Evolutionary conservation across 768 basidiomycete genomes (phyloP), one percentile per base, ranked within the genome.

Genomic region (Scleroderma bovista): DNA sequence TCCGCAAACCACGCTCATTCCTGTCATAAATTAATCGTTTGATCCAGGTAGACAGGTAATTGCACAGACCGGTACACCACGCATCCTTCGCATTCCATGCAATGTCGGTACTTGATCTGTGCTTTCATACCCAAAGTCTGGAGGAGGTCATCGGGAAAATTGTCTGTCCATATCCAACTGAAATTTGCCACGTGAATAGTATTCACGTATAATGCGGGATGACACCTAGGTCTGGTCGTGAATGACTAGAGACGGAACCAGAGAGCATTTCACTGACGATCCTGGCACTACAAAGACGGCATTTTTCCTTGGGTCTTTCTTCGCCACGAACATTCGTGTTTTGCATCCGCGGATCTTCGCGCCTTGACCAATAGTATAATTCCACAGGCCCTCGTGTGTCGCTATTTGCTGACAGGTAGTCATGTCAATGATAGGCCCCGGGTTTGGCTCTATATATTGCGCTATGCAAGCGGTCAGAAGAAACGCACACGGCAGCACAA

Each of bases 291-390:
- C 78, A 45, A 83, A 78, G n/a, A 97, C 75, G 13, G 73, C 74
- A 61, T 95, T 91, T 12, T 57, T 66, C 11, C 63, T 57, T 2
- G 66, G 53, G 53, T 92, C 83, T 63, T 97, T 98, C 33, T 68
- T 64, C 0, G 80, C 80, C 5, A 96, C 88, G 54, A 83, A 94
- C 72, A 85, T 76, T 60, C 75, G 78, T 44, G 76, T 60, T 1
- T 69, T 64, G 70, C 82, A 71, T 2, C 92, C 89, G 1, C 68
- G 61, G 19, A 95, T 63, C 40, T 78, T 78, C 1, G 86, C 83
- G 26, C 81, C 77, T 64, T 98, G 86, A 2, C 94, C 94, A 40
- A 96, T 75, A 1, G 93, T 95, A 59, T 81, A 93, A 19, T 75
- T 76, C 88, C 90, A 94, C 0, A 93, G 66, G 0, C 94, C 94